Conservation (phyloP, 1,139 yeast genomes). For the Diutina catenulata region DNA sequence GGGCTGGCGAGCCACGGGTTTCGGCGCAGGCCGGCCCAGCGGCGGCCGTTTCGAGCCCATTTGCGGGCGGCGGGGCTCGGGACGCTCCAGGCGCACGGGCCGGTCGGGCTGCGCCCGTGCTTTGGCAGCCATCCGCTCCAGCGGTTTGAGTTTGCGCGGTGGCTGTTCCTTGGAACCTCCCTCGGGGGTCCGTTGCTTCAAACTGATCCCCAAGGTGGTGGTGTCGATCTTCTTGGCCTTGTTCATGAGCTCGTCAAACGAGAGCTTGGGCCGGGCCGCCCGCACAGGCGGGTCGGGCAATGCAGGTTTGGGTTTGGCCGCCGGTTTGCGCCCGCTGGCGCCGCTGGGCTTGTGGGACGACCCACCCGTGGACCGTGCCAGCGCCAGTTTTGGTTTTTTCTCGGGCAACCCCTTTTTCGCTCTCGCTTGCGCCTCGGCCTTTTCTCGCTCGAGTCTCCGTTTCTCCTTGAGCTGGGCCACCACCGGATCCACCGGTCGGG, state of each 20-base stretch:
- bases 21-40: slow-evolving; percentile 14
- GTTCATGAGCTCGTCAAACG: slow-evolving; percentile 59
- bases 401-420: slow-evolving; percentile 25
- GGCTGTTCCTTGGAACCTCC: slow-evolving; percentile 8
- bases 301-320: slow-evolving; percentile 7
- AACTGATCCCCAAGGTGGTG: slow-evolving; percentile 22
- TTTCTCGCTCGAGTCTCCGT: slow-evolving; percentile 41
- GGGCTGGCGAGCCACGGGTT: slow-evolving; percentile 11
- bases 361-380: slow-evolving; percentile 6
- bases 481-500: slow-evolving; percentile 32
- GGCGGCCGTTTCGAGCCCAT: slow-evolving; percentile 12
- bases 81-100: not conserved
- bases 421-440: slow-evolving; percentile 23
- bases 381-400: slow-evolving; percentile 6
- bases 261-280: slow-evolving; percentile 23
- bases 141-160: slow-evolving; percentile 14
- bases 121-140: slow-evolving; percentile 12
- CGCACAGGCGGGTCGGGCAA: slow-evolving; percentile 9
- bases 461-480: slow-evolving; percentile 55
- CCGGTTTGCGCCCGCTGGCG: slow-evolving; percentile 8
- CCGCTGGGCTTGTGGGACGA: slow-evolving; percentile 7
- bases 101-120: too few species aligned
- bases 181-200: not conserved
- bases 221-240: slow-evolving; percentile 50
- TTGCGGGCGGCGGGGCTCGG: not conserved